Evolutionary conservation across 176 grass and related monocot species (phyloP).

Genomic region (Thinopyrum elongatum): DNA sequence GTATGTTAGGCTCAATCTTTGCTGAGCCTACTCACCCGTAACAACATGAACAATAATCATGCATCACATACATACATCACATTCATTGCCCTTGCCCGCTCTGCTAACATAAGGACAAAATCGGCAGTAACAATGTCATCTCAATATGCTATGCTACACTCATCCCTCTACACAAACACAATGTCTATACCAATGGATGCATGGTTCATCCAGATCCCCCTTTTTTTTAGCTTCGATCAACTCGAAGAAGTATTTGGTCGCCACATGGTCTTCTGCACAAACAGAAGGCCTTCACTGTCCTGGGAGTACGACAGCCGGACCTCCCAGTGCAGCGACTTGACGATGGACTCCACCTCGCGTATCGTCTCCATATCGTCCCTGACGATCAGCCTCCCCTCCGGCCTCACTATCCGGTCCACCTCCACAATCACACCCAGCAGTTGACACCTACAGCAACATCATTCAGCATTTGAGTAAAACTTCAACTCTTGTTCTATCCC

Average conservation of each 20-base stretch:
- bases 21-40: neutral
- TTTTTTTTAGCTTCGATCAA: slow-evolving; percentile 36
- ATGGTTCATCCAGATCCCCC: neutral
- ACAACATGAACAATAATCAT: neutral
- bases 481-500: neutral
- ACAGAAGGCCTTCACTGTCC: slow-evolving; percentile 66
- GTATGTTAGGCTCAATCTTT: neutral
- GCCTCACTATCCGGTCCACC: slow-evolving; percentile 76
- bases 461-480: neutral
- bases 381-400: slow-evolving; percentile 66
- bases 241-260: slow-evolving; percentile 40
- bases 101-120: neutral
- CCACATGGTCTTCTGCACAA: slow-evolving; percentile 63
- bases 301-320: slow-evolving; percentile 59
- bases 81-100: neutral
- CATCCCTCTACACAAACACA: neutral
- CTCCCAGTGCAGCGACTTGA: slow-evolving; percentile 63
- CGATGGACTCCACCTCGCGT: slow-evolving; percentile 51
- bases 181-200: neutral
- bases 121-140: neutral
- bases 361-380: slow-evolving; percentile 57
- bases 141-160: neutral
- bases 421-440: slow-evolving; percentile 60
- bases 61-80: neutral
- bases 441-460: slow-evolving; percentile 40